These are phyloP conservation scores for Emergomyces orientalis DNA, from an alignment of 2,329 filamentous ascomycete species.

Conservation along the genomic window DNA sequence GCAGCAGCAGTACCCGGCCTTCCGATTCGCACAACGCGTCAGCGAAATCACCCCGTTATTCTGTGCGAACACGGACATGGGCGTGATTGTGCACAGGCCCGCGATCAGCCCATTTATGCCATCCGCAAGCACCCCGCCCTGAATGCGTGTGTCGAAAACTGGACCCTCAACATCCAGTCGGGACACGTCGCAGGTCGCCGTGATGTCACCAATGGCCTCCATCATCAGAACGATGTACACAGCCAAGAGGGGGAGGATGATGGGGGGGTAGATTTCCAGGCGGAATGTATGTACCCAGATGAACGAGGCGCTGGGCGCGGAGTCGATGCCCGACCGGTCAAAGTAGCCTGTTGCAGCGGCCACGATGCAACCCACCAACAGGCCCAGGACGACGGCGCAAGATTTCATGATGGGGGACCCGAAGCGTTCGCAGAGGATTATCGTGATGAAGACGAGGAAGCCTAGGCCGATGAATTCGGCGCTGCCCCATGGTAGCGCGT, in stretches of 20 bases:
- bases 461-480: slow-evolving; percentile 59
- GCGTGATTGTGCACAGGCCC: slow-evolving; percentile 56
- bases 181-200: slow-evolving; percentile 58
- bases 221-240: slow-evolving; percentile 56
- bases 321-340: slow-evolving; percentile 48
- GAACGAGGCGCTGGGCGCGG: slow-evolving; percentile 55
- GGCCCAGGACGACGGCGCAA: slow-evolving; percentile 54
- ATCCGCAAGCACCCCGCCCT: slow-evolving; percentile 58
- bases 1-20: slow-evolving; percentile 57
- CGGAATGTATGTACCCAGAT: slow-evolving; percentile 63
- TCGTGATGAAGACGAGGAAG: slow-evolving; percentile 58
- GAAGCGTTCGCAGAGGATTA: slow-evolving; percentile 60
- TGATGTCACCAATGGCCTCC: slow-evolving; percentile 59
- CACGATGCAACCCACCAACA: slow-evolving; percentile 58
- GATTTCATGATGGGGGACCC: slow-evolving; percentile 62
- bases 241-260: slow-evolving; percentile 54
- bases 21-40: slow-evolving; percentile 58
- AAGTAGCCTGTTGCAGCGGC: slow-evolving; percentile 59
- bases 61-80: slow-evolving; percentile 59
- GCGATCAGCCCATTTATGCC: slow-evolving; percentile 56
- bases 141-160: slow-evolving; percentile 58
- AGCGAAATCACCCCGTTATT: slow-evolving; percentile 62
- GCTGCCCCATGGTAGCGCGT: slow-evolving; percentile 52
- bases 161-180: slow-evolving; percentile 54
- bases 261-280: slow-evolving; percentile 54